Base-by-base conservation (phyloP, 768 basidiomycete species). In the Lyophyllum shimeji region DNA sequence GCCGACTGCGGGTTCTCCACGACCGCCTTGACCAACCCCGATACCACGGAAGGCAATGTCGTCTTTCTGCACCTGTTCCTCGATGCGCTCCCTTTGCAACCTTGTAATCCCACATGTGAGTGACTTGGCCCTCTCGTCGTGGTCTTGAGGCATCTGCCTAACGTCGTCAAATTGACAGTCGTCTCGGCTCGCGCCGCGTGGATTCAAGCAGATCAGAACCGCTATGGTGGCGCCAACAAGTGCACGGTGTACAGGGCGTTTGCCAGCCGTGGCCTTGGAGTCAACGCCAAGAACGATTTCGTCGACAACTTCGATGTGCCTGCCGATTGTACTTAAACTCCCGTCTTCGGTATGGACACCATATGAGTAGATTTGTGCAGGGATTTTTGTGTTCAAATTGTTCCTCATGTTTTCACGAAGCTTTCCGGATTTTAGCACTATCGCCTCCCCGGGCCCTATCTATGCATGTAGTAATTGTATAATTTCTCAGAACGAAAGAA, bases 31-130 rank as follows among this genome's bases (percentile, higher is more conserved):
- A 78, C 76, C 1, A 71, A 82, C 61, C 70, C 79, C 1, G 64
- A 67, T 9, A 69, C 71, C 12, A 59, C 60, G 0, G 73, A 70
- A 50, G 83, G 83, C n/a, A 82, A 82, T 61, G 68, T 78, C 25
- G 74, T 82, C 7, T 83, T 71, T 70, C 68, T 82, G 55, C 78
- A 77, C 56, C 72, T 82, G 21, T 77, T 83, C 65, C 71, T 83
- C 46, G 79, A 79, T 61, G 71, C 78, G 0, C 72, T 83, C n/a
- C 62, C 74, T 13, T 62, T 82, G 21, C 78, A 82, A 57, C 76
- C 76, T 23, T 78, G 76, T 58, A 73, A 79, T 63, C 82, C n/a
- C n/a, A n/a, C n/a, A n/a, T n/a, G n/a, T n/a, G n/a, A n/a, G n/a
- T n/a, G n/a, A n/a, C n/a, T n/a, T 82, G 6, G 79, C 79, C 9